Conservation (phyloP, 371 early-diverging fungal genomes). For the Amoeboaphelidium occidentale region DNA sequence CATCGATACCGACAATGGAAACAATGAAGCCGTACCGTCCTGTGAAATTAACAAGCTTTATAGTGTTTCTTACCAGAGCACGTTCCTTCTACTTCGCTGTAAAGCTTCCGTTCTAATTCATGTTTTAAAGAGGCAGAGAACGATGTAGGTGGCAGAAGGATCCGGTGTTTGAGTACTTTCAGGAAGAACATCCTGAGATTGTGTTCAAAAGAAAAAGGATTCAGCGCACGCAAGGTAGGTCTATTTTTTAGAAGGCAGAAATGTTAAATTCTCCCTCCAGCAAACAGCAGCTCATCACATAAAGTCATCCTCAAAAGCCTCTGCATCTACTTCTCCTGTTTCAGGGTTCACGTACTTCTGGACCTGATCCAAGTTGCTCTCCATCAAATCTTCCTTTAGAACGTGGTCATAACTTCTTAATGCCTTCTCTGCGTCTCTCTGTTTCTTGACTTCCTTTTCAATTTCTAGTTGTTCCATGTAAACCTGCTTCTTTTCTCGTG, state of each 20-base stretch:
- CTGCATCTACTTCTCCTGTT: not conserved
- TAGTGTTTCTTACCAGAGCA: conserved; percentile 55
- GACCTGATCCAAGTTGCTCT: not conserved
- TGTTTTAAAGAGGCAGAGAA: conserved; percentile 55
- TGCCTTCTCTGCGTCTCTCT: not conserved
- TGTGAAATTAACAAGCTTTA: too few species aligned
- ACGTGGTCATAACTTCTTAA: not conserved
- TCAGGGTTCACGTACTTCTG: not conserved
- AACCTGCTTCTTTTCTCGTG: not conserved
- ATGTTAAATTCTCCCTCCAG: too few species aligned
- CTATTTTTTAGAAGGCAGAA: too few species aligned
- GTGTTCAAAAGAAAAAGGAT: too few species aligned
- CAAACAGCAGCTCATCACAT: not conserved
- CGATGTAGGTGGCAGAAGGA: conserved; percentile 70
- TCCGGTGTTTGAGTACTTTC: conserved; percentile 66
- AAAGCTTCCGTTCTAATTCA: conserved; percentile 42
- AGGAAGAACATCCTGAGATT: conserved; percentile 7
- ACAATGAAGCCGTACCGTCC: conserved; percentile 82
- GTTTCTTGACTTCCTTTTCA: not conserved
- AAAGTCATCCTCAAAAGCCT: not conserved
- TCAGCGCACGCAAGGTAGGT: too few species aligned
- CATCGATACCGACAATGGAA: conserved; percentile 49
- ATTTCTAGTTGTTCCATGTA: not conserved
- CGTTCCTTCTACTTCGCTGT: conserved; percentile 82
- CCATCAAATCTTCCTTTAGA: not conserved